Evolutionary conservation across 148 eudicot species (phyloP), one percentile per base, ranked within the genome.

Genomic region (Cornus florida): DNA sequence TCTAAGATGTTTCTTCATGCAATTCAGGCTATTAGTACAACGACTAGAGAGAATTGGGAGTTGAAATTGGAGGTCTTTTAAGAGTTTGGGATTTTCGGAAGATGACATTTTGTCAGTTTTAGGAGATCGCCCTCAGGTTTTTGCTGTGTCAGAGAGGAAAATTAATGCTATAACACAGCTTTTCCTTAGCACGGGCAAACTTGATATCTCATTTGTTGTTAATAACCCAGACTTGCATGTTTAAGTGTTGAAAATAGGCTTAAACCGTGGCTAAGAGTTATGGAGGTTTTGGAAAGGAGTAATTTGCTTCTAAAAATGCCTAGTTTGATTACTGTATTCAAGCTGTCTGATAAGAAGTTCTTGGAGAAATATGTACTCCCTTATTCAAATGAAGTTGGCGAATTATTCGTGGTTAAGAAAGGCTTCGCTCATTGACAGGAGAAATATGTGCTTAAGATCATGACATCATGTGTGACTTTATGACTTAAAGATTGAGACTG

Each of bases 201-300:
- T 28, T 28, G 28, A 28, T 28, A 28, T 28, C 28, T 28, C 1
- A 28, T 28, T 28, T 28, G 28, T 28, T 28, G 28, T 28, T 28
- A 28, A 28, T 28, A 28, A 28, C 28, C 28, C 28, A 4, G 66
- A 56, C 7, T 57, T 84, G 72, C 53, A 81, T 19, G 41, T 78
- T 35, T 38, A 69, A 81, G 79, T 48, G 62, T 50, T 13, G 66
- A 71, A 19, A 22, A n/a, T 28, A 81, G 79, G 60, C 68, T 84
- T 78, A 71, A 74, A 23, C 83, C 81, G 35, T 81, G 81, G 14
- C 22, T 77, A 41, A 33, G 13, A 23, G 73, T 80, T 48, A n/a
- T 84, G 50, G 75, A 73, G 65, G 14, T 32, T 60, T 80, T 80
- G 13, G 33, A 53, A 67, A 64, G 81, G 38, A 80, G 80, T 53